Evolutionary conservation across 1,139 yeast genomes (phyloP).

Genomic region (Suhomyces maxii): DNA sequence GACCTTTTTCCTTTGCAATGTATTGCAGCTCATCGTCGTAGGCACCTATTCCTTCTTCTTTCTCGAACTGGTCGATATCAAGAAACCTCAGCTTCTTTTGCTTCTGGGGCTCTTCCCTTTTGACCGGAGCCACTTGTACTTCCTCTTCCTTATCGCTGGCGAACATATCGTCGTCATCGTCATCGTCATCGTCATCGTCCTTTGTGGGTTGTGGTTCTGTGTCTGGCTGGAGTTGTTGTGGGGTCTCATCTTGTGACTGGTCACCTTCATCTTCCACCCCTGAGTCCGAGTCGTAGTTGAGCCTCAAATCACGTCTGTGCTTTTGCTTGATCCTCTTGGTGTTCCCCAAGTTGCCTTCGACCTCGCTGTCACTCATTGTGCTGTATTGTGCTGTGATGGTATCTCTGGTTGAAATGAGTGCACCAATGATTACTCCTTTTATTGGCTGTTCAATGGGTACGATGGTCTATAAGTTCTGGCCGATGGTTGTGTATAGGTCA

Average conservation of each 20-base stretch:
- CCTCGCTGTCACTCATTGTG: constrained; percentile 7
- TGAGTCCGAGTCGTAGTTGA: constrained; percentile 39
- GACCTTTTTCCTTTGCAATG: constrained; percentile 4
- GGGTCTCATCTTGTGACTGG: too few relatives aligned
- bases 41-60: constrained; percentile 18
- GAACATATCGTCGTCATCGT: constrained; percentile 41
- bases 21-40: constrained; percentile 12
- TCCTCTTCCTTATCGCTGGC: constrained; percentile 21
- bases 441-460: not conserved
- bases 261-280: constrained; percentile 10
- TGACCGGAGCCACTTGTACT: not conserved
- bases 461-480: too few relatives aligned
- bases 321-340: constrained; percentile 22
- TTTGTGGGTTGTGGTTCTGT: not conserved
- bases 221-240: not conserved
- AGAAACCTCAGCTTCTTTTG: constrained; percentile 20
- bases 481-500: too few relatives aligned
- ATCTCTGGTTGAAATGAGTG: not conserved
- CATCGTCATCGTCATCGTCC: constrained; percentile 13
- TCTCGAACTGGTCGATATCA: constrained; percentile 34
- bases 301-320: constrained; percentile 21
- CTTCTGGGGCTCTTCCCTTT: not conserved
- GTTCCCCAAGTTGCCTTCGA: constrained; percentile 20
- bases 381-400: not conserved
- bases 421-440: not conserved